Conservation (phyloP, 176 grass and related monocot genomes). For the Musa itinerans region DNA sequence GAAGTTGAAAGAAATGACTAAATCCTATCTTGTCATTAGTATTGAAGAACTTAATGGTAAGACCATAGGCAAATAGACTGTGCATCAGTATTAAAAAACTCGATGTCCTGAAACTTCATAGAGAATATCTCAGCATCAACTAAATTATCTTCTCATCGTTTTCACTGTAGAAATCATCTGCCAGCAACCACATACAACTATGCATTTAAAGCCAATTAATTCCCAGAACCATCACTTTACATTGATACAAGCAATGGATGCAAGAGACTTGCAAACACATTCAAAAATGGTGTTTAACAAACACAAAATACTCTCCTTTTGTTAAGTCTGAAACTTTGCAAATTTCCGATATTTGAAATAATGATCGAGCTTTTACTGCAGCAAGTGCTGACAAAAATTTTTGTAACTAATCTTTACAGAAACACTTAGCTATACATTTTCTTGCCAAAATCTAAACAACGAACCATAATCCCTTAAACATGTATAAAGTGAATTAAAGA, state of each 20-base stretch:
- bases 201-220: not conserved
- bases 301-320: too few relatives aligned
- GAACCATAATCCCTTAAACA: not conserved
- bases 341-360: too few relatives aligned
- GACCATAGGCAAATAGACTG: not conserved
- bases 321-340: too few relatives aligned
- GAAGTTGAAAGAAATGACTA: not conserved
- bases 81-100: conserved; percentile 68
- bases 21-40: conserved; percentile 17
- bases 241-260: too few relatives aligned
- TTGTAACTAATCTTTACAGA: too few relatives aligned
- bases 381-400: too few relatives aligned
- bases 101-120: conserved; percentile 39
- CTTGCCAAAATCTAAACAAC: not conserved
- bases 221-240: too few relatives aligned
- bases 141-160: conserved; percentile 22
- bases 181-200: not conserved
- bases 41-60: not conserved
- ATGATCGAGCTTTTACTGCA: too few relatives aligned
- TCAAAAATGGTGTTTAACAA: too few relatives aligned
- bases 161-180: not conserved
- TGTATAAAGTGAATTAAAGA: not conserved
- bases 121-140: conserved; percentile 16
- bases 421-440: too few relatives aligned
- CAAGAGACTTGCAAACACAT: too few relatives aligned